Evolutionary conservation across 148 eudicot genomes (phyloP).

Genomic region (Nepenthes mirabilis): DNA sequence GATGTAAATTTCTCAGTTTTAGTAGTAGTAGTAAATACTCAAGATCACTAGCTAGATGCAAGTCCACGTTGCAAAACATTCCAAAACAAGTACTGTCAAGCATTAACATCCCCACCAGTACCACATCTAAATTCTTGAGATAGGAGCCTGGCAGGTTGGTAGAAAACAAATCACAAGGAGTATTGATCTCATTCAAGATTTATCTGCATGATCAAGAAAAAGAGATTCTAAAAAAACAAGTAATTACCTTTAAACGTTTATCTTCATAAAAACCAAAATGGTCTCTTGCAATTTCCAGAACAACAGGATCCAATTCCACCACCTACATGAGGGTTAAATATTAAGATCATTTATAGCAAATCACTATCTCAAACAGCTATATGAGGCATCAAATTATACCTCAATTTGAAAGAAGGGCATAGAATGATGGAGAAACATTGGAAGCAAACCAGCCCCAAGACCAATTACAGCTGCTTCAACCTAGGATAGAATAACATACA

Average conservation of each 20-base stretch:
- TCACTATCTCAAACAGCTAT: slow-evolving; percentile 2
- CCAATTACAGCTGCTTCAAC: slow-evolving; percentile 71
- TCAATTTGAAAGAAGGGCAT: slow-evolving; percentile 47
- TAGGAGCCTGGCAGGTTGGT: no score
- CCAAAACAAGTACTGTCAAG: no score
- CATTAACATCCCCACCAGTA: no score
- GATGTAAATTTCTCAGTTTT: no score
- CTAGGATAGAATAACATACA: slow-evolving; percentile 20
- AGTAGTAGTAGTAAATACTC: no score
- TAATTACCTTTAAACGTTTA: slow-evolving; percentile 55
- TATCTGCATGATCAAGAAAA: not conserved
- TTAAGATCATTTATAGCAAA: slow-evolving; percentile 7
- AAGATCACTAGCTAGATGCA: no score
- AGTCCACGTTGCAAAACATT: no score
- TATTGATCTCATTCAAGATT: not conserved
- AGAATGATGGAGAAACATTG: slow-evolving; percentile 67
- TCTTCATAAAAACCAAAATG: slow-evolving; percentile 71
- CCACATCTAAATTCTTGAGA: no score
- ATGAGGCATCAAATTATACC: slow-evolving; percentile 29
- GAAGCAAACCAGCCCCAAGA: slow-evolving; percentile 96
- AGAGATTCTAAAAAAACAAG: not conserved
- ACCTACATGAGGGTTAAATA: slow-evolving; percentile 31
- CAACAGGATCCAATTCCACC: slow-evolving; percentile 82
- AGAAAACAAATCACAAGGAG: not conserved
- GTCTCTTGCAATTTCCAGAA: slow-evolving; percentile 52